These are phyloP conservation scores for Cicer chorassanicum DNA, from an alignment of 306 rosid genomes.

Conservation along the genomic window DNA sequence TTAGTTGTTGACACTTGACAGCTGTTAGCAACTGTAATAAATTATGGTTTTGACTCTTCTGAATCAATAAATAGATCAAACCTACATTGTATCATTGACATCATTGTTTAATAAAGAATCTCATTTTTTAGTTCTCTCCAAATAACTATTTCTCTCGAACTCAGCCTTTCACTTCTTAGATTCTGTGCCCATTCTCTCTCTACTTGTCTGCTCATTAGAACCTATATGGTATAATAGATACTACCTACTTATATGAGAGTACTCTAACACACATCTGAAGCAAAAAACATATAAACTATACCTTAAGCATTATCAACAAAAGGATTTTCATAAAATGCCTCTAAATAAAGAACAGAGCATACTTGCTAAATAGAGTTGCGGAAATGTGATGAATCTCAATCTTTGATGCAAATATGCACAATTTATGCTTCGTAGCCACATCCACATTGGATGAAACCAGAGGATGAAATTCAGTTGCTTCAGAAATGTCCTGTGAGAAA, in stretches of 20 bases:
- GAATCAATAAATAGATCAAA: constrained; percentile 9
- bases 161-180: background rate
- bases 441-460: constrained; percentile 54
- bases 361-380: constrained; percentile 68
- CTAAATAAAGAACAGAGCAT: constrained; percentile 46
- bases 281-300: constrained; percentile 7
- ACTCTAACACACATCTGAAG: background rate
- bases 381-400: constrained; percentile 69
- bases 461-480: constrained; percentile 89
- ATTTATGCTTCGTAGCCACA: constrained; percentile 54
- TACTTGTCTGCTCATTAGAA: background rate
- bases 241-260: background rate
- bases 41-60: background rate
- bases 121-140: background rate
- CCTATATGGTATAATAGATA: background rate
- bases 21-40: background rate
- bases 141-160: background rate
- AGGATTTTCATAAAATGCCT: constrained; percentile 26
- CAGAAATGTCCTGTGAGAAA: constrained; percentile 76
- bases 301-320: constrained; percentile 24
- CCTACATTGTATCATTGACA: background rate
- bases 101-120: background rate
- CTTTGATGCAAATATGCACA: constrained; percentile 60
- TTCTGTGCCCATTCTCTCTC: background rate
- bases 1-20: background rate